Conservation (phyloP, 192 early-diverging fungal genomes). For the Umbelopsis sp. region DNA sequence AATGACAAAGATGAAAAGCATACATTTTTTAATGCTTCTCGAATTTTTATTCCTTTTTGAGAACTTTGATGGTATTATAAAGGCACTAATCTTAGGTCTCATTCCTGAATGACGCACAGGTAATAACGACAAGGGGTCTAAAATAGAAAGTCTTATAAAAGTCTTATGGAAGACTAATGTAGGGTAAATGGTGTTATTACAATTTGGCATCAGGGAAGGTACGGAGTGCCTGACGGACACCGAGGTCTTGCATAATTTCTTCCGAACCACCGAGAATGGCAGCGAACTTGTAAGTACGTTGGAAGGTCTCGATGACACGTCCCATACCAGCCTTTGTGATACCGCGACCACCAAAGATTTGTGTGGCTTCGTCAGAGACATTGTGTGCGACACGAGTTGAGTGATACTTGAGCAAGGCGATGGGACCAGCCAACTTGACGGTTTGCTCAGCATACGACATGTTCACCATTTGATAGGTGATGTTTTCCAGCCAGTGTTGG, state of each 20-base stretch:
- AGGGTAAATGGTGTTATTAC: not conserved
- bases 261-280: slow-evolving; percentile 52
- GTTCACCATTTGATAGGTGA: slow-evolving; percentile 72
- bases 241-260: slow-evolving; percentile 60
- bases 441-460: slow-evolving; percentile 68
- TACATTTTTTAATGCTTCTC: too few species aligned
- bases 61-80: not conserved
- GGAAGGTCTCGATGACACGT: slow-evolving; percentile 62
- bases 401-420: slow-evolving; percentile 64
- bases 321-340: slow-evolving; percentile 78
- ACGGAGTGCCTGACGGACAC: slow-evolving; percentile 38
- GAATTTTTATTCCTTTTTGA: too few species aligned
- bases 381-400: slow-evolving; percentile 59
- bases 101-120: not conserved
- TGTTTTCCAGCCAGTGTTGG: slow-evolving; percentile 62
- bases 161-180: not conserved
- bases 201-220: slow-evolving; percentile 25
- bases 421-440: slow-evolving; percentile 63
- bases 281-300: slow-evolving; percentile 64
- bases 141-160: not conserved
- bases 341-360: slow-evolving; percentile 77
- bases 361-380: slow-evolving; percentile 67
- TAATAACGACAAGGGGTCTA: slow-evolving; percentile 1
- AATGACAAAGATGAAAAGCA: too few species aligned
- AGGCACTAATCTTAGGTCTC: not conserved